Percentiles rank a stretch among this genome's conserved stretches.
These are phyloP conservation scores for Ceratocystis diversiconidia DNA, from an alignment of 2,329 filamentous ascomycete species.

Conservation along the genomic window DNA sequence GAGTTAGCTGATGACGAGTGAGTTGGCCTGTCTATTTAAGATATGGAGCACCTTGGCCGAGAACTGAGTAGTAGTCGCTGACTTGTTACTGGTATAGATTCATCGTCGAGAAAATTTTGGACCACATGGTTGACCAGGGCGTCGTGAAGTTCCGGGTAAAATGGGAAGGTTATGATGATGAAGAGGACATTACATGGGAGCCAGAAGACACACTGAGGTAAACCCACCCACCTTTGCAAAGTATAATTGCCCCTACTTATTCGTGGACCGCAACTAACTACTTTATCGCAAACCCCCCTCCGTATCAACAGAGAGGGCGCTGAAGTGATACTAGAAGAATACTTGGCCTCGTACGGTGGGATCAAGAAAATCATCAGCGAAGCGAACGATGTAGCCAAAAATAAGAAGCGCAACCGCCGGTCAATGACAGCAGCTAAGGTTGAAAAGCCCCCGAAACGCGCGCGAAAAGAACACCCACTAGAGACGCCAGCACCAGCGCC, in stretches of 20 bases:
- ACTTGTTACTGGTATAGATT: slow-evolving; percentile 35
- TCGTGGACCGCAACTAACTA: too few relatives aligned
- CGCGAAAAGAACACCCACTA: slow-evolving; percentile 35
- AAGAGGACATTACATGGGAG: slow-evolving; percentile 63
- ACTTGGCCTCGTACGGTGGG: slow-evolving; percentile 50
- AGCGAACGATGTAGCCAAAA: slow-evolving; percentile 35
- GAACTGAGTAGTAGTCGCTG: not conserved
- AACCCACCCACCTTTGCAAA: slow-evolving; percentile 19
- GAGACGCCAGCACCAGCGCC: slow-evolving; percentile 34
- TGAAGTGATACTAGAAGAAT: slow-evolving; percentile 46
- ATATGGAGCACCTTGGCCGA: not conserved
- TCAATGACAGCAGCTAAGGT: slow-evolving; percentile 27
- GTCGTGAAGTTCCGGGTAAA: slow-evolving; percentile 54
- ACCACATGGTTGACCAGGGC: slow-evolving; percentile 47
- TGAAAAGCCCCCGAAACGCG: slow-evolving; percentile 28
- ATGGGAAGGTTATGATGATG: slow-evolving; percentile 64
- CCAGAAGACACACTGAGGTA: slow-evolving; percentile 55
- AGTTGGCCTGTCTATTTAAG: slow-evolving; percentile 18
- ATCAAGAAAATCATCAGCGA: slow-evolving; percentile 40
- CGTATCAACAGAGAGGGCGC: slow-evolving; percentile 37
- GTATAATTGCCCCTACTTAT: too few relatives aligned
- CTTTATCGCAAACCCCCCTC: not conserved
- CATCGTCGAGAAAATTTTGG: slow-evolving; percentile 59
- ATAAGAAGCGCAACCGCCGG: slow-evolving; percentile 44
- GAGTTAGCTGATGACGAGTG: slow-evolving; percentile 33